These are phyloP conservation scores for Aureobasidium sp. DNA, from an alignment of 2,329 filamentous ascomycete genomes.

Conservation along the genomic window DNA sequence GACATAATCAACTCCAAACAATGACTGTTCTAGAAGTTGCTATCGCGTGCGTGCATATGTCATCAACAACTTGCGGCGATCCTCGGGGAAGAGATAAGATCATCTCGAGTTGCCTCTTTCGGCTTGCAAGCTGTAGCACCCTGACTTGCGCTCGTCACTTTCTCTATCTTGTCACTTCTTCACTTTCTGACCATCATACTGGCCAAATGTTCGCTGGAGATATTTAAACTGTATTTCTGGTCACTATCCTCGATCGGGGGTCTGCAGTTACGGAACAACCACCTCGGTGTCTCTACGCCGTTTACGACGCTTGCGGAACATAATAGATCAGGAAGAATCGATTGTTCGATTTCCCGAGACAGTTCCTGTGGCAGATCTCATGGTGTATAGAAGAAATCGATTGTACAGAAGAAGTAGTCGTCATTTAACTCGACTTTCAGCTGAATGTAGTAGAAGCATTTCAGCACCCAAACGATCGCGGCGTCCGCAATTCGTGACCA, in stretches of 20 bases:
- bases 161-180: neutral
- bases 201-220: too few species aligned
- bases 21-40: conserved; percentile 6
- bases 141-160: neutral
- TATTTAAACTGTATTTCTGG: neutral
- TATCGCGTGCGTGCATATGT: conserved; percentile 9
- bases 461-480: neutral
- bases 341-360: too few species aligned
- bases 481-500: neutral
- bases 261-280: neutral
- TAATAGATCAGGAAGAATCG: neutral
- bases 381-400: neutral
- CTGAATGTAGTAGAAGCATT: too few species aligned
- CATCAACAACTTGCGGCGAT: conserved; percentile 12
- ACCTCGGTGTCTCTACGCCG: neutral
- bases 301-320: neutral
- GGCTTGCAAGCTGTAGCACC: neutral
- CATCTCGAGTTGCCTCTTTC: neutral
- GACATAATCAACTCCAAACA: neutral
- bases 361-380: neutral
- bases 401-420: neutral
- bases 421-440: neutral
- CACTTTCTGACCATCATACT: neutral
- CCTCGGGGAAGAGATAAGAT: conserved; percentile 9
- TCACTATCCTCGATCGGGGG: neutral